Conservation (phyloP, 768 basidiomycete genomes). For the Psilocybe cyanescens region DNA sequence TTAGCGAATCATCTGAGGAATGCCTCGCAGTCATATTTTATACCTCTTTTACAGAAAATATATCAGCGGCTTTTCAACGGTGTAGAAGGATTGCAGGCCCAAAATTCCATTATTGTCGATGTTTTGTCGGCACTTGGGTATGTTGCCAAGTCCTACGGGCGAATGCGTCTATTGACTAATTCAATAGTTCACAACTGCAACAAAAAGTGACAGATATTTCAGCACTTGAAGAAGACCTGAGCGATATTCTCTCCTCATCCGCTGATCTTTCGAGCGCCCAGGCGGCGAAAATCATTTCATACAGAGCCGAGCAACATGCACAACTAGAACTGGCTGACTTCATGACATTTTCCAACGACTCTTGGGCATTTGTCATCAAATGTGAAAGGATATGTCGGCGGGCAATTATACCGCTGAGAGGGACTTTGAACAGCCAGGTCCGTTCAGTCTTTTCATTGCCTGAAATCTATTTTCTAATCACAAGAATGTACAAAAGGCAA, state of each 20-base stretch:
- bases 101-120: constrained; percentile 59
- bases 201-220: constrained; percentile 42
- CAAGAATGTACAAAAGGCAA: constrained; percentile 56
- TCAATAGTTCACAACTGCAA: constrained; percentile 33
- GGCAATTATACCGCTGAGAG: constrained; percentile 94
- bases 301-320: constrained; percentile 81
- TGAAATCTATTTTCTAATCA: constrained; percentile 1
- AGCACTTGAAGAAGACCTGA: constrained; percentile 64
- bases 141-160: not conserved
- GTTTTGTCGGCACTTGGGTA: constrained; percentile 53
- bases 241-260: constrained; percentile 77
- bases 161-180: not conserved
- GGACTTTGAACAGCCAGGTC: constrained; percentile 84
- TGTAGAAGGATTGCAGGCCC: constrained; percentile 68
- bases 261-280: constrained; percentile 87
- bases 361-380: constrained; percentile 89
- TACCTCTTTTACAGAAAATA: constrained; percentile 59
- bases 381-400: constrained; percentile 85
- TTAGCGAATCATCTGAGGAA: constrained; percentile 61
- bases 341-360: constrained; percentile 77
- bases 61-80: constrained; percentile 66
- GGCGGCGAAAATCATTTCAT: constrained; percentile 75
- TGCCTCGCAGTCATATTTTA: constrained; percentile 73
- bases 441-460: constrained; percentile 10
- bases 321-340: constrained; percentile 75